A percentile compares a stretch with the other conserved stretches of the same genome.
phyloP scores from a whole-genome alignment of 1,284 basidiomycete species.

The Leccinum subrobustum region DNA sequence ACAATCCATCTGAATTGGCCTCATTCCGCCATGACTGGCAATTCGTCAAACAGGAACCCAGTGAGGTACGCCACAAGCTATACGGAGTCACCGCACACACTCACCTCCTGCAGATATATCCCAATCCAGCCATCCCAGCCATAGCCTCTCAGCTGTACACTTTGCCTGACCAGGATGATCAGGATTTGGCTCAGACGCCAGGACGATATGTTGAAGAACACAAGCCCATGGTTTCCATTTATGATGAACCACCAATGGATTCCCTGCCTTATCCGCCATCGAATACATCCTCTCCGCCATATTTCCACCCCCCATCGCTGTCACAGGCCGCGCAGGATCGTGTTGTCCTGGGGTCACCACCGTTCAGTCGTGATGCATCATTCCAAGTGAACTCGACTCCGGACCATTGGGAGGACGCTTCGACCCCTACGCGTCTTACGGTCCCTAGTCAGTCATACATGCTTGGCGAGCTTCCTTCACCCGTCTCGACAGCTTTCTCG shows the following conservation, averaged over 20 bases:
- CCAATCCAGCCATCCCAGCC: conserved; percentile 13
- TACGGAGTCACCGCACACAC: not conserved
- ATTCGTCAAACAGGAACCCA: conserved; percentile 26
- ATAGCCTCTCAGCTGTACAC: conserved; percentile 22
- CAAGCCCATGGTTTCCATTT: conserved; percentile 4
- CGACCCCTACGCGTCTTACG: conserved; percentile 2
- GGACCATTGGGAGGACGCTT: conserved; percentile 26
- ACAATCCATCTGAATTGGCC: not conserved
- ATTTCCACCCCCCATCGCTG: conserved; percentile 15
- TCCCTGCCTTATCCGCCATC: conserved; percentile 29
- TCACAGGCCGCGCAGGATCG: conserved; percentile 18
- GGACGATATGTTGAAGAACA: conserved; percentile 13
- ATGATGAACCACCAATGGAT: conserved; percentile 30
- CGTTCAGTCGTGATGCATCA: conserved; percentile 13
- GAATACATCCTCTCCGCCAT: conserved; percentile 20
- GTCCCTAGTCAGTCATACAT: conserved; percentile 19
- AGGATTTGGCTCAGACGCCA: not conserved
- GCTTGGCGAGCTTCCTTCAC: conserved; percentile 12
- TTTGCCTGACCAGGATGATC: conserved; percentile 16
- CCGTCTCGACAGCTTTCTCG: conserved; percentile 8
- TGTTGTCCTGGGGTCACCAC: conserved; percentile 8
- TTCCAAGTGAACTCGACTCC: conserved; percentile 8
- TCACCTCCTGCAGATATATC: conserved; percentile 22
- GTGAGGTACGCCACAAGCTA: conserved; percentile 21
- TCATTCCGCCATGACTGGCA: conserved; percentile 18